Evolutionary conservation across 2,329 filamentous ascomycete genomes (phyloP), one percentile per base, ranked within the genome.

Genomic region (Dactylellina drechsleri): DNA sequence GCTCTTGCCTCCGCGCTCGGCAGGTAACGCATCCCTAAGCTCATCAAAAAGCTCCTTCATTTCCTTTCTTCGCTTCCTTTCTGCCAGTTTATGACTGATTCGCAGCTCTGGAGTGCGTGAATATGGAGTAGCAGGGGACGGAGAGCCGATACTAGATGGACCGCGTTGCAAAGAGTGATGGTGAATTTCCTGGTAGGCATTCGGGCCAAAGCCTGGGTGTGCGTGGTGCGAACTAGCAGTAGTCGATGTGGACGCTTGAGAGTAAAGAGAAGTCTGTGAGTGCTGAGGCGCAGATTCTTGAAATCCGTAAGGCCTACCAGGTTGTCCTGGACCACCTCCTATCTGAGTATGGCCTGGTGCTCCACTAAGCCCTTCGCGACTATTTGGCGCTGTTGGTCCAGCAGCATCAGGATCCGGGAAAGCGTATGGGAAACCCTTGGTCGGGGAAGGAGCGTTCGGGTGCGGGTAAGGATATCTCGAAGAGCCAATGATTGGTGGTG

Each of bases 31-130:
- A 77, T 91, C 89, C 78, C 92, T 88, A 7, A 95, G 83, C 78
- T 92, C 90, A 77, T 95, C 92, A 80, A 95, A 95, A 0, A 95
- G 83, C 79, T 92, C 90, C 83, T 95, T 95, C 92, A 95, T 95
- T 81, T 95, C 92, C 7, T 91, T 93, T 75, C 92, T 85, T 45
- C 92, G 87, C 83, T 95, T 95, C 43, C 92, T 86, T 82, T 95
- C 92, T 0, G 92, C 92, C 66, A 95, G 86, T 82, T 95, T 95
- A 82, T 95, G 92, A 80, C 91, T 94, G 57, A 94, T 87, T 20
- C 92, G 87, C 45, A 95, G 84, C 81, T 95, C 92, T 0, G 92
- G 92, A 0, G 92, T 95, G 47, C 92, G 85, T 79, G 91, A 93
- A 81, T 95, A 95, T 1, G 92, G 92, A 18, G 79, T 79, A 28